A percentile compares a stretch with the other conserved stretches of the same genome.
These are phyloP conservation scores for Starmerella cellae DNA, from an alignment of 805 yeast genomes.

Conservation along the genomic window DNA sequence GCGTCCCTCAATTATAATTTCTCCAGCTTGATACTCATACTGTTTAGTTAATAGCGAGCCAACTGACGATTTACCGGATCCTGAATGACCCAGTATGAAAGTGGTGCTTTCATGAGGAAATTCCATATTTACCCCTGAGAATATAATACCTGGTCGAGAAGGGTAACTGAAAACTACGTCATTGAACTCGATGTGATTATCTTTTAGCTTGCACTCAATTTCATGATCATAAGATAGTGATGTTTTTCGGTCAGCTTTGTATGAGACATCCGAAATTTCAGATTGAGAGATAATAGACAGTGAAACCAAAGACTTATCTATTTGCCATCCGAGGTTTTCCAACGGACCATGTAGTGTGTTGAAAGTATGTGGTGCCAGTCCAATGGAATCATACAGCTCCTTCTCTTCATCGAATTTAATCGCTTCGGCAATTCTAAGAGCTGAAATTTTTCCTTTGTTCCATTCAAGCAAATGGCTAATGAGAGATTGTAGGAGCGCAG, in stretches of 20 bases:
- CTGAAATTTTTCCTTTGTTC: conserved; percentile 63
- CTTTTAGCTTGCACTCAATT: neutral
- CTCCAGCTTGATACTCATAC: conserved; percentile 43
- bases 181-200: conserved; percentile 12
- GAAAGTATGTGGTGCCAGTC: conserved; percentile 16
- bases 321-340: conserved; percentile 8
- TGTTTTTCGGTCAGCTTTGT: no score
- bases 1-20: conserved; percentile 43
- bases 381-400: conserved; percentile 18
- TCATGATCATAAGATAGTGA: no score
- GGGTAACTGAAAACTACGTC: conserved; percentile 44
- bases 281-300: neutral
- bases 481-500: conserved; percentile 43
- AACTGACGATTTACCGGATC: conserved; percentile 85
- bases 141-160: conserved; percentile 37
- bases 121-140: conserved; percentile 36
- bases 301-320: neutral
- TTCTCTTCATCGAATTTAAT: conserved; percentile 22
- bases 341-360: neutral
- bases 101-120: conserved; percentile 38
- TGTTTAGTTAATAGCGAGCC: conserved; percentile 48
- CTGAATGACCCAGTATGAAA: conserved; percentile 75
- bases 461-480: conserved; percentile 46
- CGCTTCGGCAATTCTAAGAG: conserved; percentile 36
- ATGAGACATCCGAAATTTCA: no score